phyloP scores from a whole-genome alignment of 768 basidiomycete species.

The Pulveroboletus sp. region DNA sequence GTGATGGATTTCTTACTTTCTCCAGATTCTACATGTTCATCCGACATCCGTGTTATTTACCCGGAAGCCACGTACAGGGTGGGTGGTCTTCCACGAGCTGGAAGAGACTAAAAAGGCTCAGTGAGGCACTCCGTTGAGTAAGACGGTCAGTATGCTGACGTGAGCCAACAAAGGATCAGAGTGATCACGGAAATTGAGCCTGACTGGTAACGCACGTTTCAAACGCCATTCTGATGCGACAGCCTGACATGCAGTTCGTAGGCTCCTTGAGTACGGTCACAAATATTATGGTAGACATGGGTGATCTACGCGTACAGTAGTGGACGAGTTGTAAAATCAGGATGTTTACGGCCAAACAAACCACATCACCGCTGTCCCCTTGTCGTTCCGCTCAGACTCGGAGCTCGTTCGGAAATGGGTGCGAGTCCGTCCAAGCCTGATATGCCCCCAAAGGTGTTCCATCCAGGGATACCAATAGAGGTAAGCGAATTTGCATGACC shows the following conservation, averaged over 20 bases:
- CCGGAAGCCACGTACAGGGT: constrained; percentile 82
- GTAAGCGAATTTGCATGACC: constrained; percentile 28
- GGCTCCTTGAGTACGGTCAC: constrained; percentile 49
- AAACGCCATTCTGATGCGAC: background rate
- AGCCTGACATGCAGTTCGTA: constrained; percentile 16
- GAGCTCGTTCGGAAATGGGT: constrained; percentile 45
- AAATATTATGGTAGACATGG: constrained; percentile 36
- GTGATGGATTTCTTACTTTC: constrained; percentile 1
- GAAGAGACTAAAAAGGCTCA: constrained; percentile 95
- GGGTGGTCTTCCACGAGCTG: constrained; percentile 95
- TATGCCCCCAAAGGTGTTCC: constrained; percentile 53
- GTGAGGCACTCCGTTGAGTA: constrained; percentile 39
- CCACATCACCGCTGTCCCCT: background rate
- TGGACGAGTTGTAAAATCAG: too few species aligned
- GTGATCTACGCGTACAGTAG: background rate
- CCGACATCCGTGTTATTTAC: constrained; percentile 94
- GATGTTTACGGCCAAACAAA: constrained; percentile 10
- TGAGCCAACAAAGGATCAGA: constrained; percentile 57
- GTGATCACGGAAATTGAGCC: constrained; percentile 93
- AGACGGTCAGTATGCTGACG: constrained; percentile 7
- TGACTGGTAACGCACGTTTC: constrained; percentile 61
- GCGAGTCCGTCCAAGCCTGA: constrained; percentile 61
- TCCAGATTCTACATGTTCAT: constrained; percentile 80
- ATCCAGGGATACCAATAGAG: constrained; percentile 49
- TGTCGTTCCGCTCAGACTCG: background rate